A percentile compares a stretch with the other conserved stretches of the same genome.
phyloP scores from a whole-genome alignment of 2,329 filamentous ascomycete genomes.

The Aspergillus texensis region DNA sequence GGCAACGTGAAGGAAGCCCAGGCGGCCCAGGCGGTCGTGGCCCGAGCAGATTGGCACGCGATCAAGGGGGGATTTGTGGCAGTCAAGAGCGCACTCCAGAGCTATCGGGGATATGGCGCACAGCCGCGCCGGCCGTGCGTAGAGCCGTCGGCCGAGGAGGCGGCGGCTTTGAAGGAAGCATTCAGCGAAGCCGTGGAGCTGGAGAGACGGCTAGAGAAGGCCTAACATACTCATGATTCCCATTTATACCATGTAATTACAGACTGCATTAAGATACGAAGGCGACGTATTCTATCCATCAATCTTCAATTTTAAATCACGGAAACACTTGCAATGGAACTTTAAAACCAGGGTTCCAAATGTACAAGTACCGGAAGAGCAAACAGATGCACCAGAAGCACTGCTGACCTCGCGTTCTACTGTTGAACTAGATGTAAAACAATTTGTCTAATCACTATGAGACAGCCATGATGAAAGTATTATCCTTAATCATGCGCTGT shows the following conservation, averaged over 20 bases:
- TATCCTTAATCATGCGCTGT: background rate
- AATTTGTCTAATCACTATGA: too few species aligned
- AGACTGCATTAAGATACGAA: background rate
- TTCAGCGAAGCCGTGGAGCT: constrained; percentile 43
- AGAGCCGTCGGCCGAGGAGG: constrained; percentile 43
- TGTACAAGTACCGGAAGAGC: too few species aligned
- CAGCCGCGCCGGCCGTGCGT: constrained; percentile 70
- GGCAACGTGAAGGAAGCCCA: constrained; percentile 76
- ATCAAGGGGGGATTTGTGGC: constrained; percentile 82
- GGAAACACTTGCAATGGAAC: too few species aligned
- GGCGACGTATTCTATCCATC: background rate
- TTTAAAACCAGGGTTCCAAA: too few species aligned
- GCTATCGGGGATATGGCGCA: constrained; percentile 79
- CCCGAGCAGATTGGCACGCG: constrained; percentile 78
- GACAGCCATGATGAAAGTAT: background rate
- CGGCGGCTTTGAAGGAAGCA: constrained; percentile 36
- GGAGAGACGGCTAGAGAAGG: constrained; percentile 36
- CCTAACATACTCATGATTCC: background rate
- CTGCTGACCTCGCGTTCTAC: too few species aligned
- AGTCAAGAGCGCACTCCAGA: constrained; percentile 82
- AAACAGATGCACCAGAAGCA: too few species aligned
- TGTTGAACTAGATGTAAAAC: too few species aligned
- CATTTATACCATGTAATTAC: background rate
- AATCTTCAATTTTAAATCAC: background rate
- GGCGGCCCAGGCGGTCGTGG: constrained; percentile 74